Percentiles rank a stretch among this genome's conserved stretches.
Evolutionary conservation across 2,329 filamentous ascomycete genomes (phyloP).

Genomic region (Fusarium protoensiforme): DNA sequence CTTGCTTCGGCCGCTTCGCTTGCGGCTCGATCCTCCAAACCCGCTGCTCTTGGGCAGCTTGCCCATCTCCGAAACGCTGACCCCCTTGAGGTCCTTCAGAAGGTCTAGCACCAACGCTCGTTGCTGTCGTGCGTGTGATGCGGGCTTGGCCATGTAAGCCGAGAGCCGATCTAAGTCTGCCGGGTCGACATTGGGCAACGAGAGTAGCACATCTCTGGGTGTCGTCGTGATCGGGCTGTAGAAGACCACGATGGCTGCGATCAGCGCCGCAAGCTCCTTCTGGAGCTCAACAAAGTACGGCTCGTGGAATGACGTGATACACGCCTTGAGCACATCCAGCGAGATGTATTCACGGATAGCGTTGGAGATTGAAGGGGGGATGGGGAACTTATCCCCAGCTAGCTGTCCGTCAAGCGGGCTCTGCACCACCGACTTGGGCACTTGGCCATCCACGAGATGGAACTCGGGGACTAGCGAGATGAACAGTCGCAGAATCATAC

Average conservation of each 20-base stretch:
- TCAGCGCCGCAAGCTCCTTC: conserved; percentile 88
- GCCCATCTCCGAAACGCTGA: conserved; percentile 93
- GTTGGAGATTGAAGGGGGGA: conserved; percentile 65
- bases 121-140: conserved; percentile 77
- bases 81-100: conserved; percentile 85
- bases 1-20: conserved; percentile 51
- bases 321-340: conserved; percentile 87
- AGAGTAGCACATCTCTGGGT: conserved; percentile 80
- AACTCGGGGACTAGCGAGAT: conserved; percentile 88
- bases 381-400: conserved; percentile 55
- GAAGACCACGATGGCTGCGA: conserved; percentile 84
- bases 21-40: conserved; percentile 43
- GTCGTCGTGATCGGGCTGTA: conserved; percentile 78
- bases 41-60: conserved; percentile 73
- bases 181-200: conserved; percentile 79
- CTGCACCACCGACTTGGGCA: conserved; percentile 37
- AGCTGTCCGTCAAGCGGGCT: conserved; percentile 43
- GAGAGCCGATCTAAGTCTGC: conserved; percentile 74
- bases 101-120: conserved; percentile 85
- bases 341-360: conserved; percentile 91
- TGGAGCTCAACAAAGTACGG: conserved; percentile 97
- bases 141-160: conserved; percentile 67
- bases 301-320: conserved; percentile 90
- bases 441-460: conserved; percentile 60
- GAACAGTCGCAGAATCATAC: conserved; percentile 86